Base-by-base conservation (phyloP, 495 filamentous ascomycete species). In the Pseudoneurospora amorphoporcata region DNA sequence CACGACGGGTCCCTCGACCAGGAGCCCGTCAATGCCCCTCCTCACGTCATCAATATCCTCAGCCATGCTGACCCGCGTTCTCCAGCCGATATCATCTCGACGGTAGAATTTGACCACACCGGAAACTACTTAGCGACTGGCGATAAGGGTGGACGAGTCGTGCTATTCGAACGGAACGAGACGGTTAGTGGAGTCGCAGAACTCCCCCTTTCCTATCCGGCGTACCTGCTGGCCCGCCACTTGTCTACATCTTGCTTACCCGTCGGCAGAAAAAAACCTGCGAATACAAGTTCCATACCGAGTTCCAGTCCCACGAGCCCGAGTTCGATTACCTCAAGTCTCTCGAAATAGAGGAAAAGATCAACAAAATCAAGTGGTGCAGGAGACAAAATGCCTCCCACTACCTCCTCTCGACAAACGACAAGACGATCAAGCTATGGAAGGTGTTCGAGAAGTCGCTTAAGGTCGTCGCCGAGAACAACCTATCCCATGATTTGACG, bases 361-460 rank as follows among this genome's bases (percentile, higher is more conserved):
- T 99, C 88, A 99, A 99, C 87, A 99, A 99, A 86, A 99, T 99
- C 83, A 99, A 98, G 85, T 99, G 95, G 95, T 99, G 95, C 82
- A 90, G 92, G 77, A 90, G 95, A 83, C 94, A 97, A 82, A 99
- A 99, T 86, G 92, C 95, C 73, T 97, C 95, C 42, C 95, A 99
- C 84, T 99, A 97, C 82, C 90, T 99, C 37, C 90, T 99, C 61
- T 98, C 95, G 12, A 99, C 95, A 71, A 99, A 99, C 81, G 95
- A 99, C 85, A 99, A 99, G 84, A 99, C 95, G 53, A 99, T 99
- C 88, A 99, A 99, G 86, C 87, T 99, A 73, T 99, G 95, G 95
- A 99, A 99, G 83, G 96, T 99, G 72, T 99, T 97, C 75, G 95
- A 99, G 84, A 99, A 99, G 86, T 98, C 95, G 41, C 85, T 99